Conservation (phyloP, 768 basidiomycete species). For the Sarcodon aspratus region DNA sequence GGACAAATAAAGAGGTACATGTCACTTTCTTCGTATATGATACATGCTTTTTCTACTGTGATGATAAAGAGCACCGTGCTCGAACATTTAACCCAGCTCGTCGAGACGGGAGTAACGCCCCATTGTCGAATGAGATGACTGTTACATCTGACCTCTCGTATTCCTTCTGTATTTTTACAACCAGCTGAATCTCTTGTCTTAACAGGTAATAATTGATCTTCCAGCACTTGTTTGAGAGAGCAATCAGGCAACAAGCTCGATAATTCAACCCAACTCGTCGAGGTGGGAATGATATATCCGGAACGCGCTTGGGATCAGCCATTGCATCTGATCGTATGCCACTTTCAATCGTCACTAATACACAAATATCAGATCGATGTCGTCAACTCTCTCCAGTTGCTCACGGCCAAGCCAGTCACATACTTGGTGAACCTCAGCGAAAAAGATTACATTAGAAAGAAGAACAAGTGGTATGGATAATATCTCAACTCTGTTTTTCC, state of each 20-base stretch:
- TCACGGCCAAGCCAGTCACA: slow-evolving; percentile 95
- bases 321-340: slow-evolving; percentile 12
- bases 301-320: slow-evolving; percentile 53
- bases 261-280: slow-evolving; percentile 85
- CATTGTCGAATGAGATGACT: slow-evolving; percentile 24
- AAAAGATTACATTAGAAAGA: slow-evolving; percentile 89
- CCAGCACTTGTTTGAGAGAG: not conserved
- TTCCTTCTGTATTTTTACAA: slow-evolving; percentile 10
- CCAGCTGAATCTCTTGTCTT: slow-evolving; percentile 4
- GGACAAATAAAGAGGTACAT: slow-evolving; percentile 94
- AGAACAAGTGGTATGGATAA: slow-evolving; percentile 83
- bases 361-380: slow-evolving; percentile 59
- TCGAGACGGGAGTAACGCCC: slow-evolving; percentile 37
- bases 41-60: slow-evolving; percentile 7
- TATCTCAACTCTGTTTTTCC: not conserved
- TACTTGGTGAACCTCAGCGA: slow-evolving; percentile 98
- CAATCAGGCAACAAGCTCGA: slow-evolving; percentile 50
- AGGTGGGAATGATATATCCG: slow-evolving; percentile 88
- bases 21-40: not conserved
- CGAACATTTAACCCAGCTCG: slow-evolving; percentile 42
- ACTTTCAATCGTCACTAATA: not conserved
- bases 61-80: slow-evolving; percentile 40
- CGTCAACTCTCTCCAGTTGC: slow-evolving; percentile 77
- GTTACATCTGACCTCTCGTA: slow-evolving; percentile 11
- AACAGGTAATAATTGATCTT: slow-evolving; percentile 13